Percentiles rank a stretch among this genome's conserved stretches.
Evolutionary conservation across 2,329 filamentous ascomycete genomes (phyloP).

Genomic region (Colletotrichum acutatum): DNA sequence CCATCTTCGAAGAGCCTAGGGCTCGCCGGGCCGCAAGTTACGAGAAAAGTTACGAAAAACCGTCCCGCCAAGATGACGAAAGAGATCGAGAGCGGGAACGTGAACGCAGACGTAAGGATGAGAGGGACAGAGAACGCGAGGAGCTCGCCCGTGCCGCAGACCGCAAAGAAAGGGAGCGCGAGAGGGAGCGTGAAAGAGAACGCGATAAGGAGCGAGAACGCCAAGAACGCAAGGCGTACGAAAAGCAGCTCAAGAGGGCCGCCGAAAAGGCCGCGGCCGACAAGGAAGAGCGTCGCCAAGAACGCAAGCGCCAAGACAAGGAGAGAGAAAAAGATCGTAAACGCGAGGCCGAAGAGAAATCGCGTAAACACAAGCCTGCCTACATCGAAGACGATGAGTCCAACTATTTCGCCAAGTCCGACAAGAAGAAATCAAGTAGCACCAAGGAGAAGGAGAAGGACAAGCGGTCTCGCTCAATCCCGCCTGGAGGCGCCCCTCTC

Average conservation of each 20-base stretch:
- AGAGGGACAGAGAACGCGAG: constrained; percentile 37
- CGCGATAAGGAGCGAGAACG: constrained; percentile 32
- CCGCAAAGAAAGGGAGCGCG: constrained; percentile 24
- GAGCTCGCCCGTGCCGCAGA: constrained; percentile 3
- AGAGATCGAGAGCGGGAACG: constrained; percentile 48
- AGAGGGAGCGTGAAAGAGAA: constrained; percentile 29
- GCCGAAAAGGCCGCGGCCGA: constrained; percentile 43
- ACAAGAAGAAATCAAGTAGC: constrained; percentile 51
- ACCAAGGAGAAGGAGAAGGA: constrained; percentile 46
- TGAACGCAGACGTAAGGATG: constrained; percentile 39
- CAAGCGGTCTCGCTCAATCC: constrained; percentile 26
- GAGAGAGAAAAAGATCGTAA: constrained; percentile 51
- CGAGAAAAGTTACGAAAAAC: constrained; percentile 60
- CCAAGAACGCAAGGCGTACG: constrained; percentile 36
- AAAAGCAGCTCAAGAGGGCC: constrained; percentile 36
- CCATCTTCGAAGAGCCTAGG: constrained; percentile 55
- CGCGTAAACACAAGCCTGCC: constrained; percentile 39
- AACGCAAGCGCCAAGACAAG: constrained; percentile 48
- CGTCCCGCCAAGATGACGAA: constrained; percentile 55
- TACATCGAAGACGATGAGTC: constrained; percentile 51
- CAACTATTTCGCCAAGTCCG: constrained; percentile 39
- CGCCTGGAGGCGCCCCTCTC: constrained; percentile 7
- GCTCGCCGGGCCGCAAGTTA: constrained; percentile 61
- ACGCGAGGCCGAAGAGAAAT: constrained; percentile 50
- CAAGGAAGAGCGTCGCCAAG: constrained; percentile 46